Conservation (phyloP, 179 eudicot genomes). For the Amaranthus tricolor region DNA sequence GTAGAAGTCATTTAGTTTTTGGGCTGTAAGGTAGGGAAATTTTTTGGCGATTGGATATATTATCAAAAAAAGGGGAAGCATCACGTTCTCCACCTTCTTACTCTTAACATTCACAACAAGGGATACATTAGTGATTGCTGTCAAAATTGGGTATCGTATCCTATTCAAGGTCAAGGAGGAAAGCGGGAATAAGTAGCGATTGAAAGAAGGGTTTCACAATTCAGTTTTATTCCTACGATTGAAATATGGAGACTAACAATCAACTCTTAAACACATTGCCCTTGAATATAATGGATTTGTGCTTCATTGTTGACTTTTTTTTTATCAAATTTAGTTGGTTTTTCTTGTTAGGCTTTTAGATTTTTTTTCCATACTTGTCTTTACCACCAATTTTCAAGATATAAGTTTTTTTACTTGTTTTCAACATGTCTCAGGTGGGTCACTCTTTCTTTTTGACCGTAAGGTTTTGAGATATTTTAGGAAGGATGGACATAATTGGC, state of each 20-base stretch:
- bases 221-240: background rate
- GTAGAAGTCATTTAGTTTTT: too few species aligned
- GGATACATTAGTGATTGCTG: background rate
- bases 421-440: slow-evolving; percentile 46
- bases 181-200: background rate
- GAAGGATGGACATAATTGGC: slow-evolving; percentile 87
- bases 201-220: background rate
- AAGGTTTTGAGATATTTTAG: slow-evolving; percentile 78
- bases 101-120: background rate
- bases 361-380: too few species aligned
- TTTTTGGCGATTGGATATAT: too few species aligned
- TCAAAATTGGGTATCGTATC: background rate
- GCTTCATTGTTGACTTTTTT: background rate
- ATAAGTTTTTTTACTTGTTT: too few species aligned
- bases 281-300: background rate
- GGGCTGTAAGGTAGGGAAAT: too few species aligned
- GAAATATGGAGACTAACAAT: background rate
- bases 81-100: too few species aligned
- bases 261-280: background rate
- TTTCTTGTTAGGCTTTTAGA: too few species aligned
- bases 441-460: slow-evolving; percentile 73
- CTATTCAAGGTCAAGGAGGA: background rate
- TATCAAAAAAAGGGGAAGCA: too few species aligned
- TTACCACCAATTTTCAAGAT: too few species aligned
- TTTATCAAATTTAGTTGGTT: background rate